Base-by-base conservation (phyloP, 2,329 filamentous ascomycete species). In the Trichoderma arundinaceum region DNA sequence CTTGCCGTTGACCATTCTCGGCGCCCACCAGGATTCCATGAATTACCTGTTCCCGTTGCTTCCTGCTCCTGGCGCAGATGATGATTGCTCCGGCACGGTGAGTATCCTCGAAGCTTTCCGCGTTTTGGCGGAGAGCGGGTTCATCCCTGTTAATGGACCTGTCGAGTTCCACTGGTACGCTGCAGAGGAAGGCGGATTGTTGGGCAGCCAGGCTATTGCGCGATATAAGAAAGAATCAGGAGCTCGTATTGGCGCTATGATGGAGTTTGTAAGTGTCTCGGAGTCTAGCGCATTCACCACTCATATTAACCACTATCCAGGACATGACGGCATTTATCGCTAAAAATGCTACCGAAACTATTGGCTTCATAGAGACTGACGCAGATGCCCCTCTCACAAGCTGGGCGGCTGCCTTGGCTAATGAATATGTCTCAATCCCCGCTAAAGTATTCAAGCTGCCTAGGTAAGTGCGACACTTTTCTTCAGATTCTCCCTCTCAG, bases 111-210 rank as follows among this genome's bases (percentile, higher is more conserved):
- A 92, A 75, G 87, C 89, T 1, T 81, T 92, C 68, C 84, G 89
- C 35, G 86, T 90, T 61, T 80, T 92, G 69, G 84, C 86, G 12
- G 77, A 84, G 60, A 81, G 70, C 32, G 76, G 76, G 0, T 78
- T 69, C 58, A 68, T 72, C 17, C 77, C 76, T 2, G 64, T 71
- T 33, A 70, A 76, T 7, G 76, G 76, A 0, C 76, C 88, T 0
- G 77, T 92, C 61, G 90, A 92, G 76, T 92, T 92, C 75, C 89
- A 91, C 75, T 93, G 90, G 90, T 92, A 92, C 77, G 88, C 86
- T n/a, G 90, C 90, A 0, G 90, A 92, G 73, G 90, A 92, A 74
- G 90, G 88, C 15, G 90, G 90, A 10, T 82, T 93, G 59, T 73
- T 81, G 7, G 79, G 79, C 32, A 89, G 86, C 53, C 88, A 91